Percentiles rank a stretch among this genome's conserved stretches.
Conservation (phyloP, 139 green algal genomes). For the Volvox africanus region DNA sequence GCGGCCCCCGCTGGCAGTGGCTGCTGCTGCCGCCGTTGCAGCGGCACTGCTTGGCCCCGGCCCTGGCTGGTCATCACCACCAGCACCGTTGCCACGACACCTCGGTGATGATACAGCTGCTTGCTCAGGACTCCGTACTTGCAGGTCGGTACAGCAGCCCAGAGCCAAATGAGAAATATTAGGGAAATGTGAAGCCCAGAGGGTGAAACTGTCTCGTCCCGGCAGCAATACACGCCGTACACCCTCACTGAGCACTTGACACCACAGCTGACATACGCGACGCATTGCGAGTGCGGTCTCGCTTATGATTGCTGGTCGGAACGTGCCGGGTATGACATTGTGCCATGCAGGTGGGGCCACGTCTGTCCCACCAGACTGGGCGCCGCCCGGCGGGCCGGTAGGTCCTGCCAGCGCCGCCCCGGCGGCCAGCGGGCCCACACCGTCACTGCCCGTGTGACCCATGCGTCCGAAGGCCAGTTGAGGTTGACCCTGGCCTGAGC, state of each 20-base stretch:
- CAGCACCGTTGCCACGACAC: not conserved
- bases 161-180: not conserved
- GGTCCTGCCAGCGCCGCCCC: not conserved
- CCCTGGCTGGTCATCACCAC: not conserved
- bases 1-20: not conserved
- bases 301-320: slow-evolving; percentile 9
- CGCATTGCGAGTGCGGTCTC: slow-evolving; percentile 29
- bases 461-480: not conserved
- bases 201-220: not conserved
- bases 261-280: slow-evolving; percentile 29
- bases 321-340: not conserved
- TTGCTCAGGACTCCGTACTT: not conserved
- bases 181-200: slow-evolving; percentile 25
- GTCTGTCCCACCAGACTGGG: not conserved
- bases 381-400: not conserved
- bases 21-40: not conserved
- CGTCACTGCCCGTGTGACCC: not conserved
- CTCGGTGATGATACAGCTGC: too few relatives aligned
- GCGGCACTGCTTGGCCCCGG: not conserved
- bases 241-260: slow-evolving; percentile 29
- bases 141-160: slow-evolving; percentile 8
- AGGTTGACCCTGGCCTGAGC: not conserved
- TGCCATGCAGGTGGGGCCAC: not conserved
- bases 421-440: not conserved
- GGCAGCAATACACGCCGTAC: slow-evolving; percentile 2